Conservation (phyloP, 345 rosid genomes). For the Ceriops zippeliana region DNA sequence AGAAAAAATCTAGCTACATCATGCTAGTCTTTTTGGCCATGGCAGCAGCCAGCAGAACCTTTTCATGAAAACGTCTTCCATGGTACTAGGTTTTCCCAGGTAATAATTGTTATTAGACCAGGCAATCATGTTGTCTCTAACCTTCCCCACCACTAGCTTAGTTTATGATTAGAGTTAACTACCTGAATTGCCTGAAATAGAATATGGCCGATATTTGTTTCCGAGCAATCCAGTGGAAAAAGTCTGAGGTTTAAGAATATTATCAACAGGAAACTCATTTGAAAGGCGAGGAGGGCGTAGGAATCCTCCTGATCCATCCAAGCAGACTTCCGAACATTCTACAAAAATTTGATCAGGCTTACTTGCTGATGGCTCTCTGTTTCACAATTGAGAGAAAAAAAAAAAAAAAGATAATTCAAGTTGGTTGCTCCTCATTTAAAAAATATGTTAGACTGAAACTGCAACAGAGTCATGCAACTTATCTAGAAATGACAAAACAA, state of each 20-base stretch:
- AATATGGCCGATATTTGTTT: slow-evolving; percentile 36
- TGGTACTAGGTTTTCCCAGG: neutral
- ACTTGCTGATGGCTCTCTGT: slow-evolving; percentile 23
- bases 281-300: slow-evolving; percentile 27
- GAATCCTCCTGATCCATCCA: slow-evolving; percentile 26
- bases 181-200: slow-evolving; percentile 47
- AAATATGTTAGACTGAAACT: neutral
- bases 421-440: slow-evolving; percentile 4
- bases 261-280: slow-evolving; percentile 33
- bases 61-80: neutral
- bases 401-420: neutral
- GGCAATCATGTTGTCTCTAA: neutral
- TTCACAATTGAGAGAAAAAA: slow-evolving; percentile 4
- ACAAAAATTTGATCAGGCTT: slow-evolving; percentile 30
- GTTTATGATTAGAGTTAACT: neutral
- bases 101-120: neutral
- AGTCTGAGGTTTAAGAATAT: slow-evolving; percentile 25
- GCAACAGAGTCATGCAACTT: neutral
- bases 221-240: slow-evolving; percentile 29
- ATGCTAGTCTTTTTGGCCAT: too few species aligned
- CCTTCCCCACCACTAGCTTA: slow-evolving; percentile 1
- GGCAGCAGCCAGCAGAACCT: neutral
- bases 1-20: too few species aligned
- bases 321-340: slow-evolving; percentile 31
- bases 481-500: too few species aligned